A percentile compares a stretch with the other conserved stretches of the same genome.
Conservation (phyloP, 306 rosid species). For the Carpinus fangiana region DNA sequence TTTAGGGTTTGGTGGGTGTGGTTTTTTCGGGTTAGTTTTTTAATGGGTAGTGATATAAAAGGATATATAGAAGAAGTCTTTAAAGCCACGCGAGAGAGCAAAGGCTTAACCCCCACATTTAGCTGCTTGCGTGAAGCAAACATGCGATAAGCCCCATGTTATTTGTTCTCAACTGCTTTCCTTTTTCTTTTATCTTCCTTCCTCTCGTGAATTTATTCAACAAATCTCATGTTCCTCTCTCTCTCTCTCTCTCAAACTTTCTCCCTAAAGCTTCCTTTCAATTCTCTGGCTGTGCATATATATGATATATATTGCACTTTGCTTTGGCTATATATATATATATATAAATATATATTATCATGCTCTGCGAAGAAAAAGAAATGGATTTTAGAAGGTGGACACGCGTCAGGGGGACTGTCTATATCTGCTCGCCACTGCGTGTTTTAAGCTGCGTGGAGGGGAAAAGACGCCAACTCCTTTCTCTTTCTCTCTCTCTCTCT, state of each 20-base stretch:
- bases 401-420: constrained; percentile 54
- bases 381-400: constrained; percentile 31
- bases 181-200: constrained; percentile 13
- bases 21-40: constrained; percentile 18
- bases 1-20: constrained; percentile 55
- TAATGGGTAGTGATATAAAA: constrained; percentile 32
- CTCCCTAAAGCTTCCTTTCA: neutral
- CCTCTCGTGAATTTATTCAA: constrained; percentile 38
- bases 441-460: constrained; percentile 92
- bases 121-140: constrained; percentile 98
- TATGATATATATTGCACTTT: constrained; percentile 29
- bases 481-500: constrained; percentile 21
- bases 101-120: constrained; percentile 66
- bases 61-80: constrained; percentile 50
- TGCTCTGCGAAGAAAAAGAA: neutral
- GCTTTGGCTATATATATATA: neutral
- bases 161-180: constrained; percentile 27
- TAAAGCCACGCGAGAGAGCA: constrained; percentile 92
- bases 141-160: constrained; percentile 62
- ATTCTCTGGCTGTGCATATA: constrained; percentile 3
- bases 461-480: constrained; percentile 80
- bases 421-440: constrained; percentile 67
- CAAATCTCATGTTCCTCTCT: constrained; percentile 29
- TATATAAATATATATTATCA: neutral
- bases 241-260: neutral